Evolutionary conservation across 768 basidiomycete species (phyloP).

Genomic region (Boletus patriciae): DNA sequence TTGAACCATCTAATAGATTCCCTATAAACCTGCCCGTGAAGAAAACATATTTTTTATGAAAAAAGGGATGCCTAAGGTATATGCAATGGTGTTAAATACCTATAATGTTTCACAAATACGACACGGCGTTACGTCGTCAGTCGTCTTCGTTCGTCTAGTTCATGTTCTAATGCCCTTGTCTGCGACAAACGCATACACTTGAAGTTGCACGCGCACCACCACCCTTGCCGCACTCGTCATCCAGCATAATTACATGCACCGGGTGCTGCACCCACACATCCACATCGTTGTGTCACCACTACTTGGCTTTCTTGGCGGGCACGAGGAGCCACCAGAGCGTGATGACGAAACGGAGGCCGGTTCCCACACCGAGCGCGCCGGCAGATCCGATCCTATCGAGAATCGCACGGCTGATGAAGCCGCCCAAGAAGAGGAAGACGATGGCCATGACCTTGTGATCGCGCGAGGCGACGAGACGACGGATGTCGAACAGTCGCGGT

Average conservation of each 20-base stretch:
- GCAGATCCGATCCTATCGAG: constrained; percentile 60
- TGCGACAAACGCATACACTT: too few relatives aligned
- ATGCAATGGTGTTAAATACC: too few relatives aligned
- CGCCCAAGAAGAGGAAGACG: constrained; percentile 70
- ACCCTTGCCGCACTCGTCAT: too few relatives aligned
- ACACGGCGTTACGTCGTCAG: too few relatives aligned
- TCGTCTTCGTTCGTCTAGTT: too few relatives aligned
- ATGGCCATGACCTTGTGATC: constrained; percentile 75
- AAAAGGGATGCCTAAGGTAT: too few relatives aligned
- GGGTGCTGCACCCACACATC: too few relatives aligned
- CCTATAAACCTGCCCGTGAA: too few relatives aligned
- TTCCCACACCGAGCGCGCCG: constrained; percentile 60
- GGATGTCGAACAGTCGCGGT: constrained; percentile 65
- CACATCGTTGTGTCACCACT: background rate
- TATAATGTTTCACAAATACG: too few relatives aligned
- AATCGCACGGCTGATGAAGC: constrained; percentile 62
- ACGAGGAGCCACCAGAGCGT: constrained; percentile 63
- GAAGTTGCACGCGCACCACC: background rate
- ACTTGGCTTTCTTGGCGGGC: constrained; percentile 35
- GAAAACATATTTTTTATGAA: too few relatives aligned
- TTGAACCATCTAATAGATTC: too few relatives aligned
- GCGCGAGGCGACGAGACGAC: constrained; percentile 53
- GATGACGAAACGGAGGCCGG: constrained; percentile 61
- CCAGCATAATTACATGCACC: too few relatives aligned
- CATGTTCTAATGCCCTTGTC: background rate